phyloP scores from a whole-genome alignment of 2,329 filamentous ascomycete genomes.

The Diaporthe capsici region DNA sequence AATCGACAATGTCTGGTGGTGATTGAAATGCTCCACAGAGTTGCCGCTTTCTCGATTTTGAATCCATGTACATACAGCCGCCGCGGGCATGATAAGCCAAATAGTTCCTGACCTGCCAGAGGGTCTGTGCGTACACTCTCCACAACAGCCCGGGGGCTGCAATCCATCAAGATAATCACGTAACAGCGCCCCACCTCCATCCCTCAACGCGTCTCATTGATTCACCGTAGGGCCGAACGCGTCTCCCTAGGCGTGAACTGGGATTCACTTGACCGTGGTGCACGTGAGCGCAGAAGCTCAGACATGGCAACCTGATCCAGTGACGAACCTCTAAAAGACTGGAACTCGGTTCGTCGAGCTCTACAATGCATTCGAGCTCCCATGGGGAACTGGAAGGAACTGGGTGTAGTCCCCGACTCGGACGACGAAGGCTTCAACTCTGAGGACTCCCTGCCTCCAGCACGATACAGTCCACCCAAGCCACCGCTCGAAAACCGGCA shows the following conservation, averaged over 20 bases:
- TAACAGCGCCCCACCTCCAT: constrained; percentile 2
- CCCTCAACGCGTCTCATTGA: constrained; percentile 7
- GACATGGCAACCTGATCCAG: background rate
- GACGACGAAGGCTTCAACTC: constrained; percentile 59
- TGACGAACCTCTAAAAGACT: background rate
- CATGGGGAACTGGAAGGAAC: constrained; percentile 60
- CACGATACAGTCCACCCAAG: constrained; percentile 32
- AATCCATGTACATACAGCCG: background rate
- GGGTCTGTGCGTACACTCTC: background rate
- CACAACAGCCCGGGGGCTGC: background rate
- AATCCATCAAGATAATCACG: background rate
- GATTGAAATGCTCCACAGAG: background rate
- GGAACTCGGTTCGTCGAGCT: constrained; percentile 4
- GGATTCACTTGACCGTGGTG: background rate
- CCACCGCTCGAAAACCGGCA: constrained; percentile 17
- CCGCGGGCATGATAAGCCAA: background rate
- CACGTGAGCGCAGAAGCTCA: background rate
- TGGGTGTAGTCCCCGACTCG: constrained; percentile 61
- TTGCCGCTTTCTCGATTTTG: constrained; percentile 9
- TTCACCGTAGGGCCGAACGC: background rate
- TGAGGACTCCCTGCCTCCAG: constrained; percentile 48
- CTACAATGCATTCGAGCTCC: constrained; percentile 42
- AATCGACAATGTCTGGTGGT: background rate
- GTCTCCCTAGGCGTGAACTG: constrained; percentile 8
- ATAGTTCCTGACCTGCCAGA: background rate